These are phyloP conservation scores for Serendipita vermifera DNA, from an alignment of 768 basidiomycete genomes.

Conservation along the genomic window DNA sequence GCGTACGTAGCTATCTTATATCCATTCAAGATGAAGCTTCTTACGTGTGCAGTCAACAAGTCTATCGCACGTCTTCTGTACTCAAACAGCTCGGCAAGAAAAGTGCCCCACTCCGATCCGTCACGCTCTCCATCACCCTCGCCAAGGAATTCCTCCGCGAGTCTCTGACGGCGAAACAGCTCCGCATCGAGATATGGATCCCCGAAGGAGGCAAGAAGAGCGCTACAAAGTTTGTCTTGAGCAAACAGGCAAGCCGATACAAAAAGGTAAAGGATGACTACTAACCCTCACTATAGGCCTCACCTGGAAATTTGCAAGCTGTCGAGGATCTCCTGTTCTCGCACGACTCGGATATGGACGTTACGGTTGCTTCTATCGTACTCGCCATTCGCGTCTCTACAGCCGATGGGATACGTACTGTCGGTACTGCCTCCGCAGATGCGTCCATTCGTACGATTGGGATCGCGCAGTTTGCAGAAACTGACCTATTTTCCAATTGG, in stretches of 20 bases:
- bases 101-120: conserved; percentile 47
- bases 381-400: conserved; percentile 54
- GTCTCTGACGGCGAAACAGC: conserved; percentile 77
- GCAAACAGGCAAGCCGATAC: conserved; percentile 73
- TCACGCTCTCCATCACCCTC: conserved; percentile 59
- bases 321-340: conserved; percentile 81
- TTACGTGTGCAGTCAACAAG: conserved; percentile 42
- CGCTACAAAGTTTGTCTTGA: conserved; percentile 56
- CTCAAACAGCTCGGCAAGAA: conserved; percentile 73
- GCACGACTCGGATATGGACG: conserved; percentile 61
- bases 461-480: conserved; percentile 83
- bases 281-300: conserved; percentile 36
- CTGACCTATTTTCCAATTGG: conserved; percentile 90
- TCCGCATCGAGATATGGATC: conserved; percentile 84
- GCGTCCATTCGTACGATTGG: conserved; percentile 76
- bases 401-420: conserved; percentile 45
- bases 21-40: no score
- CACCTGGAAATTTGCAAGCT: conserved; percentile 53
- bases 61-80: conserved; percentile 80
- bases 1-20: no score
- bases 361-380: conserved; percentile 73
- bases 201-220: conserved; percentile 66
- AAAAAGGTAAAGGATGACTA: no score
- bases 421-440: conserved; percentile 89
- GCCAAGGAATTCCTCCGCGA: conserved; percentile 79